Percentiles rank a stretch among this genome's conserved stretches.
Evolutionary conservation across 2,329 filamentous ascomycete genomes (phyloP).

Genomic region (Chalaropsis ovoidea): DNA sequence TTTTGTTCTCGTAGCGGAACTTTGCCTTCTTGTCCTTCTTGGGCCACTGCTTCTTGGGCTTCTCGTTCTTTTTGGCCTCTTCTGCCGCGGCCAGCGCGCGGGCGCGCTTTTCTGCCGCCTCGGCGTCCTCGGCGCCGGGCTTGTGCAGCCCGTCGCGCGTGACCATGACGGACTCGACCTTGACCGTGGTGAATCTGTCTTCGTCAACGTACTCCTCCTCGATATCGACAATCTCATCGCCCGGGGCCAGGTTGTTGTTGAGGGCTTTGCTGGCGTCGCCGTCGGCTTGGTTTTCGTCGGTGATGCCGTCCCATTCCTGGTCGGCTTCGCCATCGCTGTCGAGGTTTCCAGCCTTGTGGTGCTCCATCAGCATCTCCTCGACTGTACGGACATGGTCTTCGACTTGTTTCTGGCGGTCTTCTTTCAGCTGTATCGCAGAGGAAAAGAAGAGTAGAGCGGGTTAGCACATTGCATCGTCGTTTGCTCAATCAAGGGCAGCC

Average conservation of each 20-base stretch:
- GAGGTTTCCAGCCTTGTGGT: conserved; percentile 41
- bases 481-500: not conserved
- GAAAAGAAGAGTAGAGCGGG: not conserved
- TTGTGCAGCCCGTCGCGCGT: conserved; percentile 62
- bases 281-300: conserved; percentile 38
- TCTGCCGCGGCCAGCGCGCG: conserved; percentile 31
- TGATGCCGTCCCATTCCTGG: conserved; percentile 54
- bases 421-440: conserved; percentile 55
- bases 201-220: conserved; percentile 96
- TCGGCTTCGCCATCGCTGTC: conserved; percentile 33
- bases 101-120: conserved; percentile 34
- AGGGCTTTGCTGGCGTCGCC: conserved; percentile 29
- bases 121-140: conserved; percentile 33
- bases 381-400: conserved; percentile 72
- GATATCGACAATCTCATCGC: conserved; percentile 54
- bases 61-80: conserved; percentile 30
- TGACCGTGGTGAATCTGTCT: conserved; percentile 90
- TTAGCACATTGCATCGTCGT: not conserved
- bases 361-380: conserved; percentile 56
- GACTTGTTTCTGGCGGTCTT: conserved; percentile 71
- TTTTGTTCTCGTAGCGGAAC: conserved; percentile 85
- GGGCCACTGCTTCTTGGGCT: conserved; percentile 41
- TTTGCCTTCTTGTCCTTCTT: conserved; percentile 66
- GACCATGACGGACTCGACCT: conserved; percentile 77
- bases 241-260: conserved; percentile 34